These are phyloP conservation scores for Guyanaporus albipodus DNA, from an alignment of 768 basidiomycete species.

Conservation along the genomic window DNA sequence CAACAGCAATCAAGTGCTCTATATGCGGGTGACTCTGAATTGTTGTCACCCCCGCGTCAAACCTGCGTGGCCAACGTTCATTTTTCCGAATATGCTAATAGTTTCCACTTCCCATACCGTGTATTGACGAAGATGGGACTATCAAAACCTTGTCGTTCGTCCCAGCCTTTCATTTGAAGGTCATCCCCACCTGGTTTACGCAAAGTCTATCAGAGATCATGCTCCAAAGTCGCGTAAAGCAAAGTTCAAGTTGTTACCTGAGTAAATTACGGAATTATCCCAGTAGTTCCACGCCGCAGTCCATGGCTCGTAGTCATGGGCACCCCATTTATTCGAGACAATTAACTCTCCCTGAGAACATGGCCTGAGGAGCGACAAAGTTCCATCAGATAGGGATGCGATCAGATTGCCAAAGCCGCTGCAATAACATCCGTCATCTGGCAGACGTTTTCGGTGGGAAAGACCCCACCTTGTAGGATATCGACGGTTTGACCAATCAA, in stretches of 20 bases:
- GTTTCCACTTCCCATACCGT: constrained; percentile 39
- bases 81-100: background rate
- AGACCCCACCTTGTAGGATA: constrained; percentile 39
- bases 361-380: constrained; percentile 55
- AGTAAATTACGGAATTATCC: constrained; percentile 76
- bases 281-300: constrained; percentile 88
- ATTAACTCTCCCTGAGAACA: constrained; percentile 42
- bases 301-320: constrained; percentile 95
- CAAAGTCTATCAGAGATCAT: background rate
- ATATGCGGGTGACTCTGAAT: constrained; percentile 80
- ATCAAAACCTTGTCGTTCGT: constrained; percentile 60
- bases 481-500: constrained; percentile 88
- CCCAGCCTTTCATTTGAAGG: constrained; percentile 87
- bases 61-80: constrained; percentile 44
- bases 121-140: constrained; percentile 69
- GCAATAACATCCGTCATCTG: background rate
- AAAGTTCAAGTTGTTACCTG: constrained; percentile 49
- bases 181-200: constrained; percentile 83
- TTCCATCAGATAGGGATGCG: constrained; percentile 81
- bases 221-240: no score
- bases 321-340: constrained; percentile 65
- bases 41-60: constrained; percentile 88
- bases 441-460: background rate
- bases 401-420: constrained; percentile 59
- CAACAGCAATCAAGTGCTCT: constrained; percentile 84